phyloP scores from a whole-genome alignment of 768 basidiomycete species.

The Crepidotus variabilis region DNA sequence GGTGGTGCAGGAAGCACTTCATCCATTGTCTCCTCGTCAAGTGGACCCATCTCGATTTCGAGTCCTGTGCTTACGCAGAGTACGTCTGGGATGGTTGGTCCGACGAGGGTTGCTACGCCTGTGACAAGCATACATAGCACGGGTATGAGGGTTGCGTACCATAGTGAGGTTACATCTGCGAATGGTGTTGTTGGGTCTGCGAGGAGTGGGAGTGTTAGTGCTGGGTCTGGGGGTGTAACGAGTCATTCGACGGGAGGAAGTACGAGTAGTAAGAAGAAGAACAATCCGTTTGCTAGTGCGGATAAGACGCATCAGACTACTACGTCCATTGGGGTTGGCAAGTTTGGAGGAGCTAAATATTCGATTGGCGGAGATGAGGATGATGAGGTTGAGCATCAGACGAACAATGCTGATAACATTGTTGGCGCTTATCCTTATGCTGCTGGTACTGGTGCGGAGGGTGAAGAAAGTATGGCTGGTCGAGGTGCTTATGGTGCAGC shows the following conservation, averaged over 20 bases:
- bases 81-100: constrained; percentile 14
- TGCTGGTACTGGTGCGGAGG: background rate
- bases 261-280: background rate
- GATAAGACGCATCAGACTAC: constrained; percentile 18
- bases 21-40: constrained; percentile 10
- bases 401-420: background rate
- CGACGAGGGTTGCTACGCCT: background rate
- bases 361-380: constrained; percentile 30
- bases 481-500: background rate
- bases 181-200: background rate
- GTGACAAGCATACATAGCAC: constrained; percentile 6
- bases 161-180: background rate
- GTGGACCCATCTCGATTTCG: constrained; percentile 57
- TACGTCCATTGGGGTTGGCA: constrained; percentile 17
- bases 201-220: background rate
- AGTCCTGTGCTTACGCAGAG: constrained; percentile 57
- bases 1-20: background rate
- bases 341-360: constrained; percentile 25
- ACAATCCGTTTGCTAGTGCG: background rate
- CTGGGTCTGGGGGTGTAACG: background rate
- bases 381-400: constrained; percentile 6
- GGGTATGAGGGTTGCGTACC: constrained; percentile 8
- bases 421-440: constrained; percentile 4
- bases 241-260: background rate
- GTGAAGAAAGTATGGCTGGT: background rate